phyloP scores from a whole-genome alignment of 2,329 filamentous ascomycete species.

The Triangularia verruculosa region DNA sequence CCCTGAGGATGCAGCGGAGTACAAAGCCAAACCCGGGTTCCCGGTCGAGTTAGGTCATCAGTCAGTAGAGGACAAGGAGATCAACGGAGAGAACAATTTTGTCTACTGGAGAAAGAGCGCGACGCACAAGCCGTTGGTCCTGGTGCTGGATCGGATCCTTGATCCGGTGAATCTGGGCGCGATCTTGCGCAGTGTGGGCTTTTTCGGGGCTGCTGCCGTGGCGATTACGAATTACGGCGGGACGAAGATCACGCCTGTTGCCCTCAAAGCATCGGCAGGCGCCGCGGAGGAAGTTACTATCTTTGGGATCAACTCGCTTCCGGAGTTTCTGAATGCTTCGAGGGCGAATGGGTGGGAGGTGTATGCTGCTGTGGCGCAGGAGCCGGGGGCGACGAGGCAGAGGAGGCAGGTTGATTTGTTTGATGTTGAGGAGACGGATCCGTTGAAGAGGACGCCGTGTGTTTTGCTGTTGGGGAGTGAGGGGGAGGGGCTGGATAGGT shows the following conservation, averaged over 20 bases:
- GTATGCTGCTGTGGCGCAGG: slow-evolving; percentile 67
- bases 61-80: slow-evolving; percentile 65
- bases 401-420: slow-evolving; percentile 48
- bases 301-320: slow-evolving; percentile 65
- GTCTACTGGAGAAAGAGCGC: slow-evolving; percentile 32
- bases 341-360: slow-evolving; percentile 74
- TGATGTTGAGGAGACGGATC: slow-evolving; percentile 48
- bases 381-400: slow-evolving; percentile 28
- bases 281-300: slow-evolving; percentile 78
- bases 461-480: slow-evolving; percentile 83
- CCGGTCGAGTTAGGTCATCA: slow-evolving; percentile 62
- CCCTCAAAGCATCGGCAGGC: slow-evolving; percentile 84
- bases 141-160: slow-evolving; percentile 72
- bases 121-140: slow-evolving; percentile 64
- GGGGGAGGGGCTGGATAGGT: slow-evolving; percentile 66
- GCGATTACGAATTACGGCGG: slow-evolving; percentile 71
- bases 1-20: slow-evolving; percentile 43
- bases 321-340: slow-evolving; percentile 67
- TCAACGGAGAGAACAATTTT: slow-evolving; percentile 68
- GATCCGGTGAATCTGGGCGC: slow-evolving; percentile 90
- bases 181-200: slow-evolving; percentile 83
- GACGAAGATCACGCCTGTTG: slow-evolving; percentile 70
- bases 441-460: slow-evolving; percentile 60
- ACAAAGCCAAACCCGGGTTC: slow-evolving; percentile 50
- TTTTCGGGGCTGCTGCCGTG: slow-evolving; percentile 84